Evolutionary conservation across 2,329 filamentous ascomycete genomes (phyloP).

Genomic region (Aphanoascus verrucosus): DNA sequence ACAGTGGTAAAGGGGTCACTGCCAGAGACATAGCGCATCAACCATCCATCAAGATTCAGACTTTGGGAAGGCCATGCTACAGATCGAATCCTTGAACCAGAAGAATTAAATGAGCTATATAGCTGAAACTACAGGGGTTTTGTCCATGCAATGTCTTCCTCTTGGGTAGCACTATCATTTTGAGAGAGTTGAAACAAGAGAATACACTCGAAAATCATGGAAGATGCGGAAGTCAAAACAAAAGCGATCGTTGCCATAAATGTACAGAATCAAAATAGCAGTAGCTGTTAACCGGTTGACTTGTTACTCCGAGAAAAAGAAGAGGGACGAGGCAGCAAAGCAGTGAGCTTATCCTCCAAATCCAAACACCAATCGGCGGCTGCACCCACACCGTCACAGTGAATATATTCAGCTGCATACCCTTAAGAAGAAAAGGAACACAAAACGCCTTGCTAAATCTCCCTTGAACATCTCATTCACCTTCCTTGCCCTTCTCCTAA

Average conservation of each 20-base stretch:
- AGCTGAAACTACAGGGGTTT: too few species aligned
- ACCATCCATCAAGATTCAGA: too few species aligned
- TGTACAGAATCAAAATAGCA: background rate
- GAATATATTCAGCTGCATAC: background rate
- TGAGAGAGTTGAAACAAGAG: background rate
- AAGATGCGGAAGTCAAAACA: too few species aligned
- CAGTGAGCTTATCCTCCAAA: background rate
- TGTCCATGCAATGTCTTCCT: background rate
- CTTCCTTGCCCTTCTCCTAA: background rate
- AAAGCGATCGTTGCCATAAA: background rate
- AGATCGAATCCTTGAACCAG: too few species aligned
- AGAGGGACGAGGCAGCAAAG: background rate
- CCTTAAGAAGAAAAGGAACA: background rate
- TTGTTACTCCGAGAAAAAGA: background rate
- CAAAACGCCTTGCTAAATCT: conserved; percentile 1
- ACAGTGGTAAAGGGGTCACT: too few species aligned
- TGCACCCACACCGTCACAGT: background rate
- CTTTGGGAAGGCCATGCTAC: too few species aligned
- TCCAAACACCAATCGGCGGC: conserved; percentile 1
- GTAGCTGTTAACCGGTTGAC: background rate
- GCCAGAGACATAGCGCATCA: too few species aligned
- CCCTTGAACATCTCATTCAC: background rate
- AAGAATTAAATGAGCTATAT: too few species aligned
- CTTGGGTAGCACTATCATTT: background rate
- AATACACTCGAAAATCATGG: too few species aligned